Conservation (phyloP, 2,329 filamentous ascomycete species). For the Neofusicoccum sp. region DNA sequence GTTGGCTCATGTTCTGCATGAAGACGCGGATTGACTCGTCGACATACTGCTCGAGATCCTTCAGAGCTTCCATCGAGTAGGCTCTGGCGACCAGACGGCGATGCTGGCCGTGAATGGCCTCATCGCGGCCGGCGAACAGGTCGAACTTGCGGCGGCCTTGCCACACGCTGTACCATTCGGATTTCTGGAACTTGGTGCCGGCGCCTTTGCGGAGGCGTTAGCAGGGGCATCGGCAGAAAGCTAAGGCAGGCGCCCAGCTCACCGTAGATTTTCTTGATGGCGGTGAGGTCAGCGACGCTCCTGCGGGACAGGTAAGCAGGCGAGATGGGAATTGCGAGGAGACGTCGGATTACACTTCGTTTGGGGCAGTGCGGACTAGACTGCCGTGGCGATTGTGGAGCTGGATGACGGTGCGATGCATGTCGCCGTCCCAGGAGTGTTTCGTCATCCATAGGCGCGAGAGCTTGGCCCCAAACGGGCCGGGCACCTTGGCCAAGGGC, state of each 20-base stretch:
- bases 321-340: not conserved
- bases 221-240: not conserved
- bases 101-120: conserved; percentile 36
- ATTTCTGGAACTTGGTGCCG: conserved; percentile 43
- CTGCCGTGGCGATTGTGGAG: conserved; percentile 30
- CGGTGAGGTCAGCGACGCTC: conserved; percentile 11
- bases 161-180: conserved; percentile 41
- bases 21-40: conserved; percentile 38
- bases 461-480: conserved; percentile 29
- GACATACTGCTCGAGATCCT: conserved; percentile 40
- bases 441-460: conserved; percentile 31
- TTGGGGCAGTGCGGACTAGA: conserved; percentile 25
- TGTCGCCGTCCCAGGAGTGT: conserved; percentile 31
- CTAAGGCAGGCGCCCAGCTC: not conserved
- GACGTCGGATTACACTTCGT: conserved; percentile 5
- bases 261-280: conserved; percentile 29
- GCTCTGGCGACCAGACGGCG: conserved; percentile 34
- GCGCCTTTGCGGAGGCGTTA: conserved; percentile 25
- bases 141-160: conserved; percentile 41
- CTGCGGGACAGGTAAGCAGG: not conserved
- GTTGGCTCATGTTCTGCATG: conserved; percentile 31
- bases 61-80: conserved; percentile 40
- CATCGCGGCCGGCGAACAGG: conserved; percentile 40
- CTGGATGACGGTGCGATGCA: conserved; percentile 28
- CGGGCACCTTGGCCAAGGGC: conserved; percentile 28